phyloP scores from a whole-genome alignment of 176 grass and related monocot species.

The Lolium rigidum region DNA sequence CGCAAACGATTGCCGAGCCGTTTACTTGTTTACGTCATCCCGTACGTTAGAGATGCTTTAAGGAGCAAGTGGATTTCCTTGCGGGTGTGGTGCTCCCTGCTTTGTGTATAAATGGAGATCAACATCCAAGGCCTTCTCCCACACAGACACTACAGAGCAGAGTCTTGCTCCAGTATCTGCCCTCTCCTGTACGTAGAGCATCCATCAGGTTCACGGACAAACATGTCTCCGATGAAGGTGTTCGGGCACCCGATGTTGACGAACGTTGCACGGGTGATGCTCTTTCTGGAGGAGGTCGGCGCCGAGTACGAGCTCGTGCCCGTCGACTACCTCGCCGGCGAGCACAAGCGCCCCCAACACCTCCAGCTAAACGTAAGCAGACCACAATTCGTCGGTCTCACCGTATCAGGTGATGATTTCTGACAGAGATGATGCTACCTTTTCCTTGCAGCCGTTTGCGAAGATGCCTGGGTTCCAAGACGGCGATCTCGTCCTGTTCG shows the following conservation, averaged over 20 bases:
- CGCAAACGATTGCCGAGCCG: too few relatives aligned
- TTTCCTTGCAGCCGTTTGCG: slow-evolving; percentile 3
- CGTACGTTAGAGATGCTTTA: too few relatives aligned
- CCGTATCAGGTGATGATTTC: background rate
- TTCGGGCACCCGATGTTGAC: background rate
- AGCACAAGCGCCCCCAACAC: background rate
- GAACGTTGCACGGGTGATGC: slow-evolving; percentile 2
- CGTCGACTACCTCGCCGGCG: slow-evolving; percentile 14
- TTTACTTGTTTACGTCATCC: too few relatives aligned
- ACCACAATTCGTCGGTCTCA: background rate
- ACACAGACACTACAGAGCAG: background rate
- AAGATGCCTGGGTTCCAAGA: slow-evolving; percentile 1
- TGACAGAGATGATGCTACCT: background rate
- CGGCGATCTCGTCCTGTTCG: slow-evolving; percentile 11
- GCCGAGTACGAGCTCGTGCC: slow-evolving; percentile 15
- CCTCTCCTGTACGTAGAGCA: background rate
- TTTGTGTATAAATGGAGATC: slow-evolving; percentile 14
- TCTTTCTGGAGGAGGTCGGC: slow-evolving; percentile 6
- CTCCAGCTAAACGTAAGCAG: background rate
- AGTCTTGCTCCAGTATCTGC: background rate
- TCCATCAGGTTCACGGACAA: background rate
- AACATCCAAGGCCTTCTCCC: background rate
- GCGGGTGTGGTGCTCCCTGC: slow-evolving; percentile 8
- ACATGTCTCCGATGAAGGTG: background rate
- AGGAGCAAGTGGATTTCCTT: background rate